Base-by-base conservation (phyloP, 495 filamentous ascomycete genomes). In the Penicillium odoratum region DNA sequence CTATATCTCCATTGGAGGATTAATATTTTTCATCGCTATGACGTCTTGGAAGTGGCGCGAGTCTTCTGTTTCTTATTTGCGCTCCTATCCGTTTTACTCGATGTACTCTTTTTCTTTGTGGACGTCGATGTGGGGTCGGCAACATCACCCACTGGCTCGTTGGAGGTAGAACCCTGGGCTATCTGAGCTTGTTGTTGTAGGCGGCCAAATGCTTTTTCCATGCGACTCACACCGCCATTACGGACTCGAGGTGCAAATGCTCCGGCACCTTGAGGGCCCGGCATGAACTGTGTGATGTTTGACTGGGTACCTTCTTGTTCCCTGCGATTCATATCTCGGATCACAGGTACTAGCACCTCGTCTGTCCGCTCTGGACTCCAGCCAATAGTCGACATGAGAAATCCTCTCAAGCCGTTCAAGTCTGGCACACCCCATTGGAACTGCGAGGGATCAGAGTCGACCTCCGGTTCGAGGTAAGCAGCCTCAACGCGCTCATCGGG, bases 391-490 rank as follows among this genome's bases (percentile, higher is more conserved):
- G 79, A 73, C 91, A 96, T 97, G 43, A 98, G 76, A 63, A 93
- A 98, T 16, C 75, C 75, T n/a, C 95, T 73, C 51, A 98, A 72
- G 0, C 89, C 89, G 47, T 94, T 91, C 4, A 98, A 78, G 62
- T 98, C 94, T 0, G 94, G 94, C 0, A 96, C 88, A 18, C 94
- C 94, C 94, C 94, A 98, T 70, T 92, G 87, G 62, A 98, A 98
- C 4, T 77, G 71, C 42, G 91, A 87, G 0, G 90, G 81, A 56
- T 86, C 87, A 13, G 69, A 69, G 66, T 98, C 94, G 16, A 97
- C 92, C 62, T 91, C 89, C 0, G 94, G 95, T 6, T 89, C 65
- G 1, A 93, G 74, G 67, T 98, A 98, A 2, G 94, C 94, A 2
- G 87, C 80, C 33, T 85, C 85, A 6, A 96, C 92, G 6, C 83